phyloP scores from a whole-genome alignment of 805 yeast species.

The Schizosaccharomyces pombe region DNA sequence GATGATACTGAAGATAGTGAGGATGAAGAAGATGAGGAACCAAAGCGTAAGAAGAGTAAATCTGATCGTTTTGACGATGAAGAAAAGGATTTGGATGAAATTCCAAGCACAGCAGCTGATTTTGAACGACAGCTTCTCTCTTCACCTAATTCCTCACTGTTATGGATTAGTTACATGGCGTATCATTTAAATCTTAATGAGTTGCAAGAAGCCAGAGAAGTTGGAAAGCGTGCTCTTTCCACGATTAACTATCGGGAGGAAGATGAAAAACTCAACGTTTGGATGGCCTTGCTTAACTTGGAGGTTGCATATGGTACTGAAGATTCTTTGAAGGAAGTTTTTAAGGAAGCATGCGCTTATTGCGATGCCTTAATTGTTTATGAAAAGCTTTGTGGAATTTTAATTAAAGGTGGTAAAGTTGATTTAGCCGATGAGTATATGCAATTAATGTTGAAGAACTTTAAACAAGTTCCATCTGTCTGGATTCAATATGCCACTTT shows the following conservation, averaged over 20 bases:
- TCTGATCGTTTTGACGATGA: slow-evolving; percentile 12
- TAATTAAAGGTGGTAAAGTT: slow-evolving; percentile 44
- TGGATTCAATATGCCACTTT: slow-evolving; percentile 72
- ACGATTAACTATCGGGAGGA: slow-evolving; percentile 80
- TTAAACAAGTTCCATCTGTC: slow-evolving; percentile 41
- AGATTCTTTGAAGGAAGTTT: slow-evolving; percentile 55
- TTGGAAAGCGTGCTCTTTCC: slow-evolving; percentile 78
- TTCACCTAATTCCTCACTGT: slow-evolving; percentile 74
- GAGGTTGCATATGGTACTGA: slow-evolving; percentile 82
- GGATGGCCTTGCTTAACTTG: slow-evolving; percentile 86
- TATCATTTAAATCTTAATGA: slow-evolving; percentile 90
- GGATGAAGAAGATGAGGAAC: slow-evolving; percentile 20
- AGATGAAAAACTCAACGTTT: slow-evolving; percentile 73
- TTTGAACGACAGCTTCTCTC: slow-evolving; percentile 81
- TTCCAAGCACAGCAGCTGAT: slow-evolving; percentile 73
- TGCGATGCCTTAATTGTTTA: slow-evolving; percentile 9
- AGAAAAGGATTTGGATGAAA: slow-evolving; percentile 40
- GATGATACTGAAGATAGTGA: slow-evolving; percentile 34
- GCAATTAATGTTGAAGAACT: slow-evolving; percentile 49
- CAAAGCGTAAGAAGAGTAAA: slow-evolving; percentile 14
- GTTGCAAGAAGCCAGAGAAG: slow-evolving; percentile 77
- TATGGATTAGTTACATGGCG: slow-evolving; percentile 97
- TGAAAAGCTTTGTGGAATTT: slow-evolving; percentile 23
- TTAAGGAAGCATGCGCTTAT: slow-evolving; percentile 65
- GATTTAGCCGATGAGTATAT: slow-evolving; percentile 49